Evolutionary conservation across 164 flowering plant genomes (phyloP).

Genomic region (Vitis labrusca): DNA sequence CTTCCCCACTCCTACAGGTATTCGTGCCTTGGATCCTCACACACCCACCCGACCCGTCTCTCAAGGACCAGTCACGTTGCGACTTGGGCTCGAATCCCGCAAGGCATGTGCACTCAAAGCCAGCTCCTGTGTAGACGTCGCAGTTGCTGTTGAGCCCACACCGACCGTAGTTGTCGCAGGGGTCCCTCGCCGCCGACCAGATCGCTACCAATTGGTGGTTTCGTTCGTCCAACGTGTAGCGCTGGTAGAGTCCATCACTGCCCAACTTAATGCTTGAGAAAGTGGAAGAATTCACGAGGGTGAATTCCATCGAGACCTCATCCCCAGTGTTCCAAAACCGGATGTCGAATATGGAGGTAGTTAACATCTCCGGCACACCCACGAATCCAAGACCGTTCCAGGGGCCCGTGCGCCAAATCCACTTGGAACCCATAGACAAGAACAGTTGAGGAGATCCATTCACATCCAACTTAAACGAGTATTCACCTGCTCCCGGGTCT

Average conservation of each 20-base stretch:
- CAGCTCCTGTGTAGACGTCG: not conserved
- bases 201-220: slow-evolving; percentile 19
- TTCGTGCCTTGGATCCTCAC: slow-evolving; percentile 12
- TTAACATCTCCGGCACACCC: slow-evolving; percentile 8
- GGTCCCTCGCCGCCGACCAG: slow-evolving; percentile 18
- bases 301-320: slow-evolving; percentile 12
- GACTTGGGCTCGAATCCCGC: slow-evolving; percentile 42
- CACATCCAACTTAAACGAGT: not conserved
- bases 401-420: too few relatives aligned
- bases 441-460: slow-evolving; percentile 23
- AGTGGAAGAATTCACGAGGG: not conserved
- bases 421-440: too few relatives aligned
- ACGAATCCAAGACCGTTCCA: too few relatives aligned
- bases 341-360: slow-evolving; percentile 5
- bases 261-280: slow-evolving; percentile 12
- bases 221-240: slow-evolving; percentile 15
- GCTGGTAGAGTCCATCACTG: slow-evolving; percentile 13
- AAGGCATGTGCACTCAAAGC: slow-evolving; percentile 29
- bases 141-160: slow-evolving; percentile 35
- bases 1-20: slow-evolving; percentile 28
- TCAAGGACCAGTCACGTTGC: slow-evolving; percentile 27
- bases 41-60: slow-evolving; percentile 51
- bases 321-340: slow-evolving; percentile 13
- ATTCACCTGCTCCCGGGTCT: slow-evolving; percentile 40
- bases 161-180: slow-evolving; percentile 28